These are phyloP conservation scores for Prunus davidiana DNA, from an alignment of 306 rosid genomes.

Conservation along the genomic window DNA sequence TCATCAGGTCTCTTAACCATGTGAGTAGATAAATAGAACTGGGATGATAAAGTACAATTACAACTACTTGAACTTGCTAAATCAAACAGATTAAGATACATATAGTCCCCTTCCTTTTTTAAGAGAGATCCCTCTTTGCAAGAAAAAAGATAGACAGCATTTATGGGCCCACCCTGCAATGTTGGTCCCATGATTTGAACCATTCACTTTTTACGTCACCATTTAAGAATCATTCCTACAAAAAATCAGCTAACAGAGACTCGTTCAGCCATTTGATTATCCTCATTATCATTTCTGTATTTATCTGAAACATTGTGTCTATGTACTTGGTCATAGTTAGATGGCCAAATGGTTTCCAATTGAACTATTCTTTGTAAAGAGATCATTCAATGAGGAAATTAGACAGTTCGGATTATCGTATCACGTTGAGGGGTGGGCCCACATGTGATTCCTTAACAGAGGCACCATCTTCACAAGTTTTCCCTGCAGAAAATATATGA, in stretches of 20 bases:
- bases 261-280: not conserved
- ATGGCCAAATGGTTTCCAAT: no score
- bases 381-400: not conserved
- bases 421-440: not conserved
- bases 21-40: not conserved
- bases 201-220: not conserved
- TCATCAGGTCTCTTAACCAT: constrained; percentile 13
- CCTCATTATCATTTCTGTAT: not conserved
- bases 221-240: not conserved
- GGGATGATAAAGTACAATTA: not conserved
- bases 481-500: not conserved
- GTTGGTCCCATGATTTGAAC: not conserved
- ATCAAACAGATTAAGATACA: not conserved
- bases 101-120: not conserved
- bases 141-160: not conserved
- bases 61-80: not conserved
- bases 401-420: not conserved
- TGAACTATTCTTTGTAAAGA: not conserved
- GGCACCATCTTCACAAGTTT: not conserved
- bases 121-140: not conserved
- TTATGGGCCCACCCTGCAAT: not conserved
- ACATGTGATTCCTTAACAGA: not conserved
- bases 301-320: not conserved
- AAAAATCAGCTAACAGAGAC: not conserved
- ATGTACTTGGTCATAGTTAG: no score